Conservation (phyloP, 441 rosid genomes). For the Populus trichocarpa region DNA sequence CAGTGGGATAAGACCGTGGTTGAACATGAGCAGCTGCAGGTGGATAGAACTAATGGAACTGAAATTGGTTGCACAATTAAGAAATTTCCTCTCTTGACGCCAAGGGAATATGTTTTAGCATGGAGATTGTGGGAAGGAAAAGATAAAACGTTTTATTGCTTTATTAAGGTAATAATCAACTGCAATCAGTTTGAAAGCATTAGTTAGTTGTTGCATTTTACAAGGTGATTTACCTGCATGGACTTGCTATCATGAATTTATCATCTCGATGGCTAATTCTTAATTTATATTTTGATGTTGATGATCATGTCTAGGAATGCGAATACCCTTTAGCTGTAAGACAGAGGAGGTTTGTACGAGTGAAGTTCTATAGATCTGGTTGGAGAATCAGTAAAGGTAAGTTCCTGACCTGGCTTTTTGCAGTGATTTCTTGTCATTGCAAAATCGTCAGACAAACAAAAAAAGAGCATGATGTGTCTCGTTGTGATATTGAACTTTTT, state of each 20-base stretch:
- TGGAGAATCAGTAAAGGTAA: slow-evolving; percentile 86
- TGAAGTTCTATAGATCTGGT: slow-evolving; percentile 78
- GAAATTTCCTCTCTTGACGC: slow-evolving; percentile 80
- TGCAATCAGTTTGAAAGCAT: neutral
- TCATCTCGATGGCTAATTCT: no score
- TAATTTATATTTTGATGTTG: slow-evolving; percentile 5
- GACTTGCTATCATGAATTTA: neutral
- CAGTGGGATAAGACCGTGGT: slow-evolving; percentile 83
- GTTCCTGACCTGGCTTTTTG: slow-evolving; percentile 18
- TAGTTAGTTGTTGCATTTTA: neutral
- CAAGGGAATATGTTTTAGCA: slow-evolving; percentile 77
- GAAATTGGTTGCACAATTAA: slow-evolving; percentile 72
- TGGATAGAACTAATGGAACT: slow-evolving; percentile 42
- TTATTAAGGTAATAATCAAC: slow-evolving; percentile 52
- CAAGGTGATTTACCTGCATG: neutral
- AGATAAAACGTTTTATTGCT: slow-evolving; percentile 72
- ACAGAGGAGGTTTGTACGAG: slow-evolving; percentile 79
- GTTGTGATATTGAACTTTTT: neutral
- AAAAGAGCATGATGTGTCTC: no score
- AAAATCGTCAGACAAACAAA: neutral
- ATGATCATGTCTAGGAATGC: slow-evolving; percentile 54
- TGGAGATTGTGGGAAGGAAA: slow-evolving; percentile 92
- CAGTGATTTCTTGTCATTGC: neutral
- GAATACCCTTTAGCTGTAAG: slow-evolving; percentile 63
- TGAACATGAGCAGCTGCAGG: slow-evolving; percentile 59